Conservation (phyloP, 768 basidiomycete genomes). For the Trametes cingulata region DNA sequence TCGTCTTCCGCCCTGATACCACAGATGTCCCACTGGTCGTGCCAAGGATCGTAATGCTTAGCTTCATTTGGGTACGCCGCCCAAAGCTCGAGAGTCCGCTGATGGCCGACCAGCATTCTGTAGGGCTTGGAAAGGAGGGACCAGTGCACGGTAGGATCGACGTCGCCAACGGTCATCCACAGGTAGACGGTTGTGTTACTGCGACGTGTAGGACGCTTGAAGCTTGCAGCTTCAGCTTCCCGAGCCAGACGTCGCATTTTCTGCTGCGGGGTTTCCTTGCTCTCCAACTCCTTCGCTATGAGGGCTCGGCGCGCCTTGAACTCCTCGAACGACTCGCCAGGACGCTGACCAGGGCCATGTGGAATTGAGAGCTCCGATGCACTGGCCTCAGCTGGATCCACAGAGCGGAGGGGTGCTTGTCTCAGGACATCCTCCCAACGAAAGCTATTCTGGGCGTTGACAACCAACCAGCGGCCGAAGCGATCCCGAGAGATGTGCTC, state of each 20-base stretch:
- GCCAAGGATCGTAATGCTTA: conserved; percentile 9
- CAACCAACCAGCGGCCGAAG: neutral
- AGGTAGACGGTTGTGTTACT: neutral
- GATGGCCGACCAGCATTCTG: neutral
- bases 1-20: neutral
- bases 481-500: too few species aligned
- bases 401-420: neutral
- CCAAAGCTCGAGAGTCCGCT: neutral
- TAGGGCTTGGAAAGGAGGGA: neutral
- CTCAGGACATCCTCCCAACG: neutral
- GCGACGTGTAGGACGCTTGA: neutral
- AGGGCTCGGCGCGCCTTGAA: neutral
- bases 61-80: neutral
- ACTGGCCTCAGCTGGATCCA: neutral
- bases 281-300: neutral
- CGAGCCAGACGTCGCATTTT: neutral
- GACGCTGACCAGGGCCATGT: neutral
- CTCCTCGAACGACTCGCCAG: neutral
- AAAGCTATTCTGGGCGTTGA: neutral
- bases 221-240: neutral
- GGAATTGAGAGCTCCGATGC: neutral
- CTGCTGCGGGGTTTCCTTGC: neutral
- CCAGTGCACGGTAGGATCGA: neutral
- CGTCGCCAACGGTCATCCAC: neutral
- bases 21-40: conserved; percentile 1